A percentile compares a stretch with the other conserved stretches of the same genome.
These are phyloP conservation scores for Cyclotella baltica DNA, from an alignment of 108 stramenopile species.

Conservation along the genomic window DNA sequence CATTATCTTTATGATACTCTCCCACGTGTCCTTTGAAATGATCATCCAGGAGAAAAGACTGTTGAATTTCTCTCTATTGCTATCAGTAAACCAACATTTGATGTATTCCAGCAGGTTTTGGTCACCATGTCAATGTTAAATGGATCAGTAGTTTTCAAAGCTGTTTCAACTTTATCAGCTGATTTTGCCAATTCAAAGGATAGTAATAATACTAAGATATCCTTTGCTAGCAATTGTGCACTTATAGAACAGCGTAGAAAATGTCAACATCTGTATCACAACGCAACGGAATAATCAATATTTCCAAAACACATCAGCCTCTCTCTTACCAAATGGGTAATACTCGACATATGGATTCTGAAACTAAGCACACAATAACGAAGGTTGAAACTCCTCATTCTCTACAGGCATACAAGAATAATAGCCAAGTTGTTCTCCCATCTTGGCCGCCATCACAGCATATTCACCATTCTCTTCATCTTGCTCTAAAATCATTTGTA, in stretches of 20 bases:
- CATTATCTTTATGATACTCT: conserved; percentile 15
- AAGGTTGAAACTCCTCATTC: conserved; percentile 12
- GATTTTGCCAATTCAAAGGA: conserved; percentile 16
- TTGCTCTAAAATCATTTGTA: too few species aligned
- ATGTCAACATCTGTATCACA: conserved; percentile 18
- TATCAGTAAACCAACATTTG: conserved; percentile 28
- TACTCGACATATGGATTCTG: conserved; percentile 31
- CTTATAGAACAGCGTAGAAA: conserved; percentile 27
- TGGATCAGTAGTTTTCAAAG: conserved; percentile 10
- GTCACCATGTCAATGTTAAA: conserved; percentile 18
- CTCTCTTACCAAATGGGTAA: conserved; percentile 24
- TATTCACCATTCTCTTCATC: too few species aligned
- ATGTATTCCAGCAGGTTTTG: conserved; percentile 24
- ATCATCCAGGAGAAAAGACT: conserved; percentile 17
- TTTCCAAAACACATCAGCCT: conserved; percentile 28
- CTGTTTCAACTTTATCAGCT: conserved; percentile 9
- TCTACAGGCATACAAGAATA: too few species aligned
- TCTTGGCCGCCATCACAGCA: too few species aligned
- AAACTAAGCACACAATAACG: conserved; percentile 19
- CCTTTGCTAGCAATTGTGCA: conserved; percentile 31
- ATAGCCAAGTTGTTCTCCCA: too few species aligned
- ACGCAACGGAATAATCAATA: conserved; percentile 27
- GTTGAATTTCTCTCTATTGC: conserved; percentile 11
- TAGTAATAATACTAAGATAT: conserved; percentile 19
- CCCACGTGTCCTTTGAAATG: conserved; percentile 20